Evolutionary conservation across 129 eudicot genomes (phyloP), one percentile per base, ranked within the genome.

Genomic region (Mikania micrantha): DNA sequence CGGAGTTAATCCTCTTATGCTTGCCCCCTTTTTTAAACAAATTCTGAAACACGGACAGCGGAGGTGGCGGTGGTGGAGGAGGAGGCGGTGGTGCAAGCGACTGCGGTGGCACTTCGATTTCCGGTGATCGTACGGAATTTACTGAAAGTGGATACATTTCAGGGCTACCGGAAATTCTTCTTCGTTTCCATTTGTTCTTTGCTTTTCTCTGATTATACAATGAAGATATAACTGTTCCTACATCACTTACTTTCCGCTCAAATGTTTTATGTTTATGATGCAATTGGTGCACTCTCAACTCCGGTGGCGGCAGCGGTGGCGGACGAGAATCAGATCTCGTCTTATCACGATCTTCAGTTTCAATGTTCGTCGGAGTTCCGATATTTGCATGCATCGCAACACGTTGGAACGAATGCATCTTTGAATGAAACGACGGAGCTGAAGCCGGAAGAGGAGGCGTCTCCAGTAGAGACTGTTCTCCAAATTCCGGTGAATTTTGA

Each of bases 201-300:
- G 74, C 72, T 56, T 83, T 85, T 34, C 68, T 78, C 19, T 85
- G 84, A 52, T 60, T 87, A 77, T 87, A 87, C 62, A 91, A n/a
- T 2, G 93, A 83, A 50, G 85, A 82, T 48, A 90, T 76, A 0
- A 88, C 87, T 1, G 83, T 85, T 7, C 95, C 92, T 32, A 91
- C 75, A 22, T 82, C 84, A 13, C 81, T 90, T 64, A 72, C 83
- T 83, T 81, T 85, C 75, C 79, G 66, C 25, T 78, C 75, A 27
- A 76, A 58, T 31, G 53, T 75, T 5, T 32, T 73, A 49, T 58
- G 54, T 9, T 41, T 74, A 9, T 44, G 62, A 35, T 39, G 61
- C 11, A 72, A 38, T 40, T 76, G 42, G 35, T 48, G 70, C 7
- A 45, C 17, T 0, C 17, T 39, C 3, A 80, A 77, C 10, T 66